Conservation (phyloP, 345 rosid species). For the Cardamine occulta region DNA sequence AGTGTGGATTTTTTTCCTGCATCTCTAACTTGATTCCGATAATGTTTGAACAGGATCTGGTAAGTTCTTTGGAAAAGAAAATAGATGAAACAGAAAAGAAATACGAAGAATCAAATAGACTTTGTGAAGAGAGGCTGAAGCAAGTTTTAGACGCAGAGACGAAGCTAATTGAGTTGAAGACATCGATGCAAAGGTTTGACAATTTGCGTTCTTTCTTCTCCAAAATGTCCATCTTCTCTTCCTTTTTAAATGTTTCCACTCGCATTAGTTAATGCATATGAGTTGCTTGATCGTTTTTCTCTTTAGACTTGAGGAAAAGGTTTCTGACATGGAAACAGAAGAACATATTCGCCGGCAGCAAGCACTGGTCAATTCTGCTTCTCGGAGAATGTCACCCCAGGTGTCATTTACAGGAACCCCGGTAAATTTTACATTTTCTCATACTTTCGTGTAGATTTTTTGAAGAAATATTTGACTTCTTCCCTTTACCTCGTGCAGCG, state of each 20-base stretch:
- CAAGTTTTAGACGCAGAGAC: conserved; percentile 81
- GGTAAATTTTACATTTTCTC: conserved; percentile 46
- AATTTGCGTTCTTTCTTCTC: conserved; percentile 17
- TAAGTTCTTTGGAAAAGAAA: conserved; percentile 72
- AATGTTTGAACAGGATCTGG: conserved; percentile 52
- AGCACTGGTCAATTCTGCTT: conserved; percentile 55
- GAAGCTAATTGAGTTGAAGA: conserved; percentile 85
- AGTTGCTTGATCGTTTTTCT: conserved; percentile 23
- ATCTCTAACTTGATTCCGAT: conserved; percentile 25
- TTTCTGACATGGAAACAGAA: conserved; percentile 83
- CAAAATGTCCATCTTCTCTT: conserved; percentile 4
- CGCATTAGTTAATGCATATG: conserved; percentile 16
- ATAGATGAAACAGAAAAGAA: conserved; percentile 84
- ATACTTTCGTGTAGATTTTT: conserved; percentile 8
- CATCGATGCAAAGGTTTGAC: conserved; percentile 74
- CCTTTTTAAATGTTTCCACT: conserved; percentile 3
- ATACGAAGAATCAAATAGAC: conserved; percentile 73
- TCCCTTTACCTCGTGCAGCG: conserved; percentile 52
- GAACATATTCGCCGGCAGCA: conserved; percentile 75
- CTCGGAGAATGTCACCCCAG: conserved; percentile 61
- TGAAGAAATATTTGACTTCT: conserved; percentile 21
- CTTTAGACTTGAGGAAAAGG: conserved; percentile 79
- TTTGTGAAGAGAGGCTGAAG: conserved; percentile 78
- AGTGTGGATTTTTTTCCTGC: background rate
- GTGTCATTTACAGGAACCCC: conserved; percentile 53